These are phyloP conservation scores for Pachysolen tannophilus DNA, from an alignment of 805 yeast genomes.

Conservation along the genomic window DNA sequence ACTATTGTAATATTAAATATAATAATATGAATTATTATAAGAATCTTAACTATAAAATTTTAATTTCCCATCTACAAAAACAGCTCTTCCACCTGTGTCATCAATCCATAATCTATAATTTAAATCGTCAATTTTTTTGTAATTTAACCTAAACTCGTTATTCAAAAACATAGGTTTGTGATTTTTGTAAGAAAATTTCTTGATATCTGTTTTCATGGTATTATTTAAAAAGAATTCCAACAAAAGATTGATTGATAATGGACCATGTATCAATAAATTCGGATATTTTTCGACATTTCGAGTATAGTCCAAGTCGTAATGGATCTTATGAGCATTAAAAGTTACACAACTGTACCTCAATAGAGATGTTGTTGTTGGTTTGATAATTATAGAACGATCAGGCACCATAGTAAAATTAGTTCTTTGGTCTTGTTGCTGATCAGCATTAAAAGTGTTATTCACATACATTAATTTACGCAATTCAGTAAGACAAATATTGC, in stretches of 20 bases:
- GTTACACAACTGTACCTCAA: constrained; percentile 69
- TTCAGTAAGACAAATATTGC: constrained; percentile 35
- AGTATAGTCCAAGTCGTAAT: constrained; percentile 57
- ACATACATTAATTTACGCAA: constrained; percentile 57
- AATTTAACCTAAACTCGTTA: constrained; percentile 23
- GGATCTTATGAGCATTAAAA: constrained; percentile 79
- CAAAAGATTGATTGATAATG: constrained; percentile 56
- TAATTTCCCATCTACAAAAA: constrained; percentile 28
- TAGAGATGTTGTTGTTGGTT: constrained; percentile 34
- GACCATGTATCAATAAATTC: constrained; percentile 69
- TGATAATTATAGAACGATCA: constrained; percentile 19
- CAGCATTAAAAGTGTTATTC: constrained; percentile 22
- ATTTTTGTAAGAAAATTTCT: constrained; percentile 39
- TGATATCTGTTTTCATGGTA: constrained; percentile 16
- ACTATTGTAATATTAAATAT: too few relatives aligned
- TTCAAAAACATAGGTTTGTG: constrained; percentile 40
- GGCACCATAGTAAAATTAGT: constrained; percentile 10
- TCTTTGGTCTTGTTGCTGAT: constrained; percentile 1
- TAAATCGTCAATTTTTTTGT: constrained; percentile 5
- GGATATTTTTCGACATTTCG: constrained; percentile 49
- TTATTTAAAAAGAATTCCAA: constrained; percentile 39
- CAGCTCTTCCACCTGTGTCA: constrained; percentile 6
- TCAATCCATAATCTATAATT: constrained; percentile 21
- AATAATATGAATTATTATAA: too few relatives aligned
- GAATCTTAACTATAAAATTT: too few relatives aligned